Evolutionary conservation across 2,329 filamentous ascomycete genomes (phyloP).

Genomic region (Neofusicoccum ribis): DNA sequence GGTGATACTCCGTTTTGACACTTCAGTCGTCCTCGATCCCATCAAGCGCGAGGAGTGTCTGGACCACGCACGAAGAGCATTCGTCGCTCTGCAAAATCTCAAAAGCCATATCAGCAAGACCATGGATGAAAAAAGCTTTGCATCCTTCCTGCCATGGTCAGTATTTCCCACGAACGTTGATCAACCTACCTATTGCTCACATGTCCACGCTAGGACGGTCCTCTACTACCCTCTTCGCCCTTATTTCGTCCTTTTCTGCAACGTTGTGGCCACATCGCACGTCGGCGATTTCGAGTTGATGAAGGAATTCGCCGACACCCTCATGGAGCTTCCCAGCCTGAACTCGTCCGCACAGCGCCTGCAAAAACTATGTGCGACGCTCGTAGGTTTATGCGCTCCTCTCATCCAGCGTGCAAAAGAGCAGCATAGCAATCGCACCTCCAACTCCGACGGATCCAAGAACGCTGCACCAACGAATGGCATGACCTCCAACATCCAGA

Average conservation of each 20-base stretch:
- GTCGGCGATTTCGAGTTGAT: constrained; percentile 32
- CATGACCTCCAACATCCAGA: not conserved
- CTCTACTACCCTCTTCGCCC: constrained; percentile 36
- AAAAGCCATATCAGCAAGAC: constrained; percentile 27
- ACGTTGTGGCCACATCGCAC: constrained; percentile 37
- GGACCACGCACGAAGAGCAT: constrained; percentile 32
- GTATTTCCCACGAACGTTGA: not conserved
- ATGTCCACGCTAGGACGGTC: constrained; percentile 28
- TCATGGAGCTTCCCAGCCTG: constrained; percentile 30
- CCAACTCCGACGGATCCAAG: not conserved
- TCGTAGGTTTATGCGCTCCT: constrained; percentile 33
- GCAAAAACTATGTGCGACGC: constrained; percentile 30
- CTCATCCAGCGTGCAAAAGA: constrained; percentile 26
- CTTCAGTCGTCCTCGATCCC: constrained; percentile 30
- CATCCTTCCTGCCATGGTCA: constrained; percentile 29
- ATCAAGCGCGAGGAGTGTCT: constrained; percentile 34
- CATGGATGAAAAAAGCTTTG: constrained; percentile 33
- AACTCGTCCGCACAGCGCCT: constrained; percentile 34
- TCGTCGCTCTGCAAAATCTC: constrained; percentile 31
- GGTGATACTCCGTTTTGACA: constrained; percentile 34
- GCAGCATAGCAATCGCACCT: not conserved
- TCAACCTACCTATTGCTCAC: too few relatives aligned
- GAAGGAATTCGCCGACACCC: constrained; percentile 30
- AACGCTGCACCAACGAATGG: not conserved
- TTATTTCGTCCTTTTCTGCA: constrained; percentile 39